Conservation (phyloP, 148 eudicot genomes). For the Vaccinium myrtillus region DNA sequence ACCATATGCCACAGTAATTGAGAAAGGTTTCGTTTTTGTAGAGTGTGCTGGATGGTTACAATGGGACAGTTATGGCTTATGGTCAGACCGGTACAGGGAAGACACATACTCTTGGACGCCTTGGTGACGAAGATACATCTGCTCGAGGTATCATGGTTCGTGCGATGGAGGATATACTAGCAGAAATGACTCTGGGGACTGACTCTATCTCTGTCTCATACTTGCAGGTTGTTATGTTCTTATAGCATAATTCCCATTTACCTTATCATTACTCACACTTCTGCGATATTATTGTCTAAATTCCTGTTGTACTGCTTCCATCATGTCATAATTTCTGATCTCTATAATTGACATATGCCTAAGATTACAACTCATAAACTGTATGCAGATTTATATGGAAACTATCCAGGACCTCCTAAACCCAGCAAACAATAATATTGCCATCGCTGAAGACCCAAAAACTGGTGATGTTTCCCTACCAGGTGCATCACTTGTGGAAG, state of each 20-base stretch:
- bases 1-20: conserved; percentile 17
- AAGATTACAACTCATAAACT: not conserved
- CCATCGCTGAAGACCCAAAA: conserved; percentile 83
- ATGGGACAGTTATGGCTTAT: conserved; percentile 99
- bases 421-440: conserved; percentile 87
- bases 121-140: conserved; percentile 91
- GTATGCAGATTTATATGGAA: conserved; percentile 84
- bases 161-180: conserved; percentile 91
- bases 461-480: conserved; percentile 93
- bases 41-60: conserved; percentile 98
- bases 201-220: conserved; percentile 83
- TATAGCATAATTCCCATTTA: not conserved
- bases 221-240: conserved; percentile 67
- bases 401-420: conserved; percentile 90
- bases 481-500: conserved; percentile 76
- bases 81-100: conserved; percentile 99
- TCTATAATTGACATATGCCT: not conserved
- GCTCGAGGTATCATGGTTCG: conserved; percentile 99
- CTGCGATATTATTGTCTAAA: not conserved
- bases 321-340: not conserved
- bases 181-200: conserved; percentile 60
- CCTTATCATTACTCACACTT: not conserved
- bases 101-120: conserved; percentile 91
- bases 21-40: conserved; percentile 23
- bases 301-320: not conserved